These are phyloP conservation scores for Quercus bicolor DNA, from an alignment of 306 rosid genomes.

Conservation along the genomic window DNA sequence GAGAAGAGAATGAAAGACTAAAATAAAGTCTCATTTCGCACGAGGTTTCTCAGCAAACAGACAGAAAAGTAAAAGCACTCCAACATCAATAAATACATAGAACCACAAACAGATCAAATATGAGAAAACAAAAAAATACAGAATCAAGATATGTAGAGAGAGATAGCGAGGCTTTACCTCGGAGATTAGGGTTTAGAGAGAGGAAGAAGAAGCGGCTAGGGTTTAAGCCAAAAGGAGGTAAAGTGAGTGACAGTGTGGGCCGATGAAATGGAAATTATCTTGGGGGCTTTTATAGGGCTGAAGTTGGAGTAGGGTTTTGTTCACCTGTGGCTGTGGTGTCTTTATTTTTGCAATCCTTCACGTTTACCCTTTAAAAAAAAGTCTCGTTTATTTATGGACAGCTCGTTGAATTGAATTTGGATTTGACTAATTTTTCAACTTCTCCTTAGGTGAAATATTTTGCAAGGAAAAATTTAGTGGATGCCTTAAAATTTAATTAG, in stretches of 20 bases:
- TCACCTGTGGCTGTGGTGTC: no score
- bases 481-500: no score
- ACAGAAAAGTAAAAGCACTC: neutral
- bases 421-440: no score
- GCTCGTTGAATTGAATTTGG: no score
- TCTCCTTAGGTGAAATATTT: no score
- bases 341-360: no score
- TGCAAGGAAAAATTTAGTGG: no score
- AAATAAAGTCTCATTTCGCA: neutral
- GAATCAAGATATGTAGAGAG: neutral
- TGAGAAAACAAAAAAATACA: neutral
- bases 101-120: neutral
- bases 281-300: neutral
- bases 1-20: no score
- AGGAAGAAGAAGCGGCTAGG: constrained; percentile 50
- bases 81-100: neutral
- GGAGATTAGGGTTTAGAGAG: neutral
- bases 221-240: constrained; percentile 34
- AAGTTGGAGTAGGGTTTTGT: no score
- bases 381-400: no score
- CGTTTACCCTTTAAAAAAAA: no score
- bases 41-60: neutral
- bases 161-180: constrained; percentile 28
- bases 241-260: neutral
- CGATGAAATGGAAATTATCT: neutral